Percentiles rank a stretch among this genome's conserved stretches.
Evolutionary conservation across 805 yeast genomes (phyloP).

Genomic region (Ogataea sp.): DNA sequence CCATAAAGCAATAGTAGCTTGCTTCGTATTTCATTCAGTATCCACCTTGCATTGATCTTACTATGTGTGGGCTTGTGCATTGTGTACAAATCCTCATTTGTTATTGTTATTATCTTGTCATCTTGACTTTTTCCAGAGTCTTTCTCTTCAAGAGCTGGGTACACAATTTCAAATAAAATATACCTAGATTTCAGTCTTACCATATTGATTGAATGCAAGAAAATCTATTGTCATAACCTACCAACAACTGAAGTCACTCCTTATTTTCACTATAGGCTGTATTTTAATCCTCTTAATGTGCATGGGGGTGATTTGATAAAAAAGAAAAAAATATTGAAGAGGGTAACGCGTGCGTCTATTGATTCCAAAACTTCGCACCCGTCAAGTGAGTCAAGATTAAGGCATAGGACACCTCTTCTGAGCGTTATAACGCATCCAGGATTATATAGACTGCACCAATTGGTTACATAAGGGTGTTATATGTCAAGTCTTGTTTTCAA

Average conservation of each 20-base stretch:
- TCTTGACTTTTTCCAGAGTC: slow-evolving; percentile 1
- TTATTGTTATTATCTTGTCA: background rate
- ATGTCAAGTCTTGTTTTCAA: background rate
- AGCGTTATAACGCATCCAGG: too few species aligned
- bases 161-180: slow-evolving; percentile 68
- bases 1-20: slow-evolving; percentile 64
- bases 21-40: slow-evolving; percentile 46
- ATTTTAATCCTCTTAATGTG: too few species aligned
- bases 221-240: too few species aligned
- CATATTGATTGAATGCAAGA: too few species aligned
- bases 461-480: background rate
- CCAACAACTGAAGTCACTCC: too few species aligned
- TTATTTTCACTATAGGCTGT: too few species aligned
- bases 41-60: slow-evolving; percentile 36
- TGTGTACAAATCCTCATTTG: background rate
- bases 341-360: too few species aligned
- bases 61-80: slow-evolving; percentile 37
- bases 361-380: too few species aligned
- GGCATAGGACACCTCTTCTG: too few species aligned
- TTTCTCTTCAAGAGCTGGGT: slow-evolving; percentile 36
- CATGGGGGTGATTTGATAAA: too few species aligned
- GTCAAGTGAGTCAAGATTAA: too few species aligned
- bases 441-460: background rate
- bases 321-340: too few species aligned
- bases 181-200: slow-evolving; percentile 85